These are phyloP conservation scores for Thermoascus crustaceus DNA, from an alignment of 2,329 filamentous ascomycete species.

Conservation along the genomic window DNA sequence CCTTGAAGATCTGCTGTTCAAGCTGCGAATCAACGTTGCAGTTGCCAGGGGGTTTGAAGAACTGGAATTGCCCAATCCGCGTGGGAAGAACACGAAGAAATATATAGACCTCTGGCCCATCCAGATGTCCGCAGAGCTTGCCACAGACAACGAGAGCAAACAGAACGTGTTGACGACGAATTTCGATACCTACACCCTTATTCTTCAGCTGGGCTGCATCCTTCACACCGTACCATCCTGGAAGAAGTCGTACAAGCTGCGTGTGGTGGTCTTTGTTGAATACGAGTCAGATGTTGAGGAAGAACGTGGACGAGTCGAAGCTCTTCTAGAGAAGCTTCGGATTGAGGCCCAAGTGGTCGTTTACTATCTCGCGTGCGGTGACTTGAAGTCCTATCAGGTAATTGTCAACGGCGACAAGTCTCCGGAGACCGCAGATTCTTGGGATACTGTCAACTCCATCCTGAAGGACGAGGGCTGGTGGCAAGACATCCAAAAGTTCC, in stretches of 20 bases:
- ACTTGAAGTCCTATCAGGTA: constrained; percentile 63
- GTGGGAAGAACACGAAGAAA: constrained; percentile 56
- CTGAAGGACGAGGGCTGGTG: constrained; percentile 73
- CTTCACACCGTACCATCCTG: constrained; percentile 72
- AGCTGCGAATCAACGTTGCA: constrained; percentile 74
- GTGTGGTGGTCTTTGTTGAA: constrained; percentile 81
- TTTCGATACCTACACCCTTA: constrained; percentile 85
- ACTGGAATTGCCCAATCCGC: constrained; percentile 60
- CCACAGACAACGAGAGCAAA: constrained; percentile 55
- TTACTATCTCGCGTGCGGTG: constrained; percentile 70
- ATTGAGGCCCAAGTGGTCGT: constrained; percentile 74
- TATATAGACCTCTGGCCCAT: constrained; percentile 89
- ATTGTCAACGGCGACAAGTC: constrained; percentile 63
- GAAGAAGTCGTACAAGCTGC: constrained; percentile 63
- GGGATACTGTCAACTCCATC: constrained; percentile 55
- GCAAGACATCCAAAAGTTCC: constrained; percentile 58
- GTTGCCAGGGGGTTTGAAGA: constrained; percentile 73
- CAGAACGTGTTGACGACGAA: constrained; percentile 71
- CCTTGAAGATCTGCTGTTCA: constrained; percentile 69
- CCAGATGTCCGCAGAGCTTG: constrained; percentile 82
- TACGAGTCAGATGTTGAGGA: constrained; percentile 78
- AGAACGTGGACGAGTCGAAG: constrained; percentile 62
- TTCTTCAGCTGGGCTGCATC: constrained; percentile 78
- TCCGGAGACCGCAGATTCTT: constrained; percentile 46
- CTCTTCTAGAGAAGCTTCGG: constrained; percentile 68